Evolutionary conservation across 805 yeast species (phyloP).

Genomic region (Ogataea degrootiae): DNA sequence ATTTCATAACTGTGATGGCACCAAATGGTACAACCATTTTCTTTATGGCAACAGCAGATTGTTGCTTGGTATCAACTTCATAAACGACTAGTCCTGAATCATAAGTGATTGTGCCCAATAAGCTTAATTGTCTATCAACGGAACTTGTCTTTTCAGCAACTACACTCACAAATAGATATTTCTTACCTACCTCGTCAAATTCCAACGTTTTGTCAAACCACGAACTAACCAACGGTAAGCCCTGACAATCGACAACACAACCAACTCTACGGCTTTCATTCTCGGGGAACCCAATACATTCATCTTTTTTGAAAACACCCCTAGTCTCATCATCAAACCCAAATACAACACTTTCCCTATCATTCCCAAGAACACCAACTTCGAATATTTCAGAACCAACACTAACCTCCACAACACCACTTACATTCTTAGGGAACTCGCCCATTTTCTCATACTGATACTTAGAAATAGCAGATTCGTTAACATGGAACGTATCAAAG

Average conservation of each 20-base stretch:
- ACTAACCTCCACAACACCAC: no score
- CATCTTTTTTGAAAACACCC: neutral
- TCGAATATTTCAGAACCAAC: neutral
- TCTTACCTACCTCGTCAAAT: slow-evolving; percentile 11
- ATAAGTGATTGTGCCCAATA: slow-evolving; percentile 8
- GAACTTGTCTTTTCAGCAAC: slow-evolving; percentile 8
- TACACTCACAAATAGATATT: slow-evolving; percentile 26
- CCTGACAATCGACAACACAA: slow-evolving; percentile 26
- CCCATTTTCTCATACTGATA: neutral
- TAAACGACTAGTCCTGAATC: slow-evolving; percentile 21
- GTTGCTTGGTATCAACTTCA: slow-evolving; percentile 8
- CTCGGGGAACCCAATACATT: slow-evolving; percentile 15
- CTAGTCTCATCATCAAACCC: slow-evolving; percentile 12
- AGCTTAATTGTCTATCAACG: slow-evolving; percentile 15
- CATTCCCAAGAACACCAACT: neutral
- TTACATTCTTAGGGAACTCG: neutral
- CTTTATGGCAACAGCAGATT: slow-evolving; percentile 9
- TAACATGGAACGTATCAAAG: neutral
- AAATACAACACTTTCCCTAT: slow-evolving; percentile 9
- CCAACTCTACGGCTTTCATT: slow-evolving; percentile 21
- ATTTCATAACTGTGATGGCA: slow-evolving; percentile 24
- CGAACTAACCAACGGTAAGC: slow-evolving; percentile 22
- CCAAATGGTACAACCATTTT: slow-evolving; percentile 17
- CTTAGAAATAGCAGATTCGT: neutral
- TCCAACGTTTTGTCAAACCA: slow-evolving; percentile 22